phyloP scores from a whole-genome alignment of 2,329 filamentous ascomycete species.

The Cytospora paraplurivora region DNA sequence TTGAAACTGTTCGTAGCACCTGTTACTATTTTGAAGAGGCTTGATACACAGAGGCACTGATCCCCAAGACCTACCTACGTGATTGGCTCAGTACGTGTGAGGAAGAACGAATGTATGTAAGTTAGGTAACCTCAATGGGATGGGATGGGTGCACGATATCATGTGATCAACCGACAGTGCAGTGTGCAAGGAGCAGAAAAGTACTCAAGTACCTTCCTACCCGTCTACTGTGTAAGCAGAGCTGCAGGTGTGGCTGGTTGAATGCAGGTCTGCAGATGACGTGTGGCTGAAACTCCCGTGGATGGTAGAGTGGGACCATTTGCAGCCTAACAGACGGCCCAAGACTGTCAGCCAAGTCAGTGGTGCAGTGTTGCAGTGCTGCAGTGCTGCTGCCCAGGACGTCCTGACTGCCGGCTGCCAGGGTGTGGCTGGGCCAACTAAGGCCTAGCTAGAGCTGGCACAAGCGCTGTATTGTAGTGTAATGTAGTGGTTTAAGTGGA shows the following conservation, averaged over 20 bases:
- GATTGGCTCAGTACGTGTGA: not conserved
- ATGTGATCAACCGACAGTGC: slow-evolving; percentile 7
- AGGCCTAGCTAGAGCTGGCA: not conserved
- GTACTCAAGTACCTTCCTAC: slow-evolving; percentile 5
- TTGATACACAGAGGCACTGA: not conserved
- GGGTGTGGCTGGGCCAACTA: no score
- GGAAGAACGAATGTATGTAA: not conserved
- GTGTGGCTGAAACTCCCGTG: slow-evolving; percentile 11
- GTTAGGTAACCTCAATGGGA: slow-evolving; percentile 5
- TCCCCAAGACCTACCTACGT: not conserved
- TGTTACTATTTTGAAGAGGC: not conserved
- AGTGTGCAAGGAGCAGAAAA: no score
- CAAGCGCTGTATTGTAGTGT: not conserved
- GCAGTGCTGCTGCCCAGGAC: not conserved
- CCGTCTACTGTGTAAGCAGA: no score
- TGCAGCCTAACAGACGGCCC: slow-evolving; percentile 14
- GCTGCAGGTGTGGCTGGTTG: slow-evolving; percentile 19
- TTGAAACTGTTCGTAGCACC: not conserved
- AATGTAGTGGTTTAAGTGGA: not conserved
- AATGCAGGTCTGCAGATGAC: slow-evolving; percentile 19
- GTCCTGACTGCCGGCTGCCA: no score
- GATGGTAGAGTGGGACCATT: not conserved
- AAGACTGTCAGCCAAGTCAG: slow-evolving; percentile 5
- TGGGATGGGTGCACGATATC: slow-evolving; percentile 1
- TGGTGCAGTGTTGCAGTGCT: slow-evolving; percentile 13